These are phyloP conservation scores for Pittosporum tobira DNA, from an alignment of 129 eudicot genomes.

Conservation along the genomic window DNA sequence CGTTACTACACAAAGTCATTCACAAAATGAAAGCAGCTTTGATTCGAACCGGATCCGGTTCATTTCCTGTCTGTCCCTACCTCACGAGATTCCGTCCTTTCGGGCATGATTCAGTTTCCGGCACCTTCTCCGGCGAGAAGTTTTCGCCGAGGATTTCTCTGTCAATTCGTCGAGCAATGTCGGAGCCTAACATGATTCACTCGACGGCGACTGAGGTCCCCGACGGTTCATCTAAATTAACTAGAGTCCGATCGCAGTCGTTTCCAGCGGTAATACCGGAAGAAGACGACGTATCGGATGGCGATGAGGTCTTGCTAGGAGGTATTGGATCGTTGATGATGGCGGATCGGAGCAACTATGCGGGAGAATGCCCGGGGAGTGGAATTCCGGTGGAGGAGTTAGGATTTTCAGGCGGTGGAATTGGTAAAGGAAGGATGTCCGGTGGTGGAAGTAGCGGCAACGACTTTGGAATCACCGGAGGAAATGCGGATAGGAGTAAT, in stretches of 20 bases:
- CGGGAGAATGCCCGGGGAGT: constrained; percentile 7
- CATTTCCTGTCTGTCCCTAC: not conserved
- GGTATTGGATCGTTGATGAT: constrained; percentile 25
- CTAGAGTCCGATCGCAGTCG: constrained; percentile 29
- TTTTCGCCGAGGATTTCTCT: constrained; percentile 22
- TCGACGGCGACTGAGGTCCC: constrained; percentile 9
- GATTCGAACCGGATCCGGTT: not conserved
- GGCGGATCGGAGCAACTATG: constrained; percentile 14
- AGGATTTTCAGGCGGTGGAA: constrained; percentile 41
- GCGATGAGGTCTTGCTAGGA: constrained; percentile 9
- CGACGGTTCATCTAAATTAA: not conserved
- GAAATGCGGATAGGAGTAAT: constrained; percentile 25
- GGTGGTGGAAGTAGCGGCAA: constrained; percentile 32
- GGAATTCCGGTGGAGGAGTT: constrained; percentile 29
- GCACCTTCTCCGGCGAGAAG: constrained; percentile 9
- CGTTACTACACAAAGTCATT: not conserved
- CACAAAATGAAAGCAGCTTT: not conserved
- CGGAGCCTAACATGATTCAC: constrained; percentile 38
- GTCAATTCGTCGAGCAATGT: constrained; percentile 33
- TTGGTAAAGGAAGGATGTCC: constrained; percentile 26
- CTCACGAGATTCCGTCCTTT: not conserved
- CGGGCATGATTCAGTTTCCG: not conserved
- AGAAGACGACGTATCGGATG: constrained; percentile 23
- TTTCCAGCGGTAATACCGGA: constrained; percentile 43
- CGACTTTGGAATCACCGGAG: constrained; percentile 16